Percentiles rank a stretch among this genome's conserved stretches.
These are phyloP conservation scores for Mycena chlorophos DNA, from an alignment of 768 basidiomycete species.

Conservation along the genomic window DNA sequence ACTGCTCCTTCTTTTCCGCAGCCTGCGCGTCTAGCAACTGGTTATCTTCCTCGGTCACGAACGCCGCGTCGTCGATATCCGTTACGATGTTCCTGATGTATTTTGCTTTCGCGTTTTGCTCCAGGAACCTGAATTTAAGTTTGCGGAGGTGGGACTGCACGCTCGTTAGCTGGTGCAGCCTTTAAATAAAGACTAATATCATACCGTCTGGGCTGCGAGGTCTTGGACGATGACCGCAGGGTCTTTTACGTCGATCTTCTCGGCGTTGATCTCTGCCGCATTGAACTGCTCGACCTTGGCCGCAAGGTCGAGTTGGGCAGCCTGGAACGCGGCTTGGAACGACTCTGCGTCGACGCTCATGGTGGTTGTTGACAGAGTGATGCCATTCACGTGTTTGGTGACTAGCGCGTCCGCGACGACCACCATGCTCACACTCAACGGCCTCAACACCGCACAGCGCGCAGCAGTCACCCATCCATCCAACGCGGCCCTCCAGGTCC, in stretches of 20 bases:
- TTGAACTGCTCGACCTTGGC: not conserved
- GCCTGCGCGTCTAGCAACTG: slow-evolving; percentile 60
- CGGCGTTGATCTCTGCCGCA: not conserved
- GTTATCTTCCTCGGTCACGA: slow-evolving; percentile 79
- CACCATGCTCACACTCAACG: not conserved
- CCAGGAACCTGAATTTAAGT: slow-evolving; percentile 86
- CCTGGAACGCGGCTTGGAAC: not conserved
- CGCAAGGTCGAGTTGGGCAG: not conserved
- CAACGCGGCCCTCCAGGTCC: slow-evolving; percentile 66
- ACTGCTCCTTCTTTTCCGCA: slow-evolving; percentile 65
- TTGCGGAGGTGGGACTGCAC: slow-evolving; percentile 71
- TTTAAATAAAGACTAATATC: too few species aligned
- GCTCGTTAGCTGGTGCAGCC: too few species aligned
- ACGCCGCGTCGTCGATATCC: slow-evolving; percentile 79
- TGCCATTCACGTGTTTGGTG: too few species aligned
- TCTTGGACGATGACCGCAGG: not conserved
- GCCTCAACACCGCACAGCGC: not conserved
- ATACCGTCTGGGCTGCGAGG: too few species aligned
- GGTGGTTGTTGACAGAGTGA: not conserved
- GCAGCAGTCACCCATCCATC: slow-evolving; percentile 70
- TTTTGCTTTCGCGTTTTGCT: slow-evolving; percentile 88
- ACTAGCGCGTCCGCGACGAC: not conserved
- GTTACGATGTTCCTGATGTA: slow-evolving; percentile 86
- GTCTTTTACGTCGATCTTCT: not conserved
- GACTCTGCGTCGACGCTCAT: not conserved